Base-by-base conservation (phyloP, 2,329 filamentous ascomycete genomes). In the Aureobasidium sp. region DNA sequence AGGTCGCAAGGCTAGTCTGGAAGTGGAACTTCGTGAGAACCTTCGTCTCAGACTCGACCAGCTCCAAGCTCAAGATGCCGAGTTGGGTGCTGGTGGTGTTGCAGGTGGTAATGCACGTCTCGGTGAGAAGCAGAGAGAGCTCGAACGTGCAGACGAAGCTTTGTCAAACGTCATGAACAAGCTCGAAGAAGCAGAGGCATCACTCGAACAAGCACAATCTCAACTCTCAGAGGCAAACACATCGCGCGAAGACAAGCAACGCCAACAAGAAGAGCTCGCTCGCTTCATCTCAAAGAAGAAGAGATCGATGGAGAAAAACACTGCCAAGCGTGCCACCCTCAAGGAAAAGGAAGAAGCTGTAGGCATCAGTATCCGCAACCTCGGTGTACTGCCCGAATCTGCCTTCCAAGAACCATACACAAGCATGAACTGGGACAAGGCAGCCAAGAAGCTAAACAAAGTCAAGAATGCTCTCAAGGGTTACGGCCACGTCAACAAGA, bases 401-500 rank as follows among this genome's bases (percentile, higher is more conserved):
- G 91, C 93, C 0, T 94, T 96, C 72, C 89, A 89, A 67, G 94
- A 92, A 70, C 68, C 67, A 9, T 99, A 96, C 73, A 86, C 90
- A 70, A 88, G 87, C 68, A 88, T 91, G 74, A 88, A 91, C 68
- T 86, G 87, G 29, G 90, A 92, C 65, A 84, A 72, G 67, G 76
- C 71, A 60, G 81, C 82, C 59, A 83, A 83, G 70, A 87, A 87
- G 62, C 84, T 97, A 27, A 91, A 94, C 77, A 95, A 92, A 71
- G 91, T 93, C 70, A 95, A 96, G 66, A 90, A 96, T 68, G 87
- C 89, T 0, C 81, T 97, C 61, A 97, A 97, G 78, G 96, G 97
- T 73, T 97, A 94, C 78, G 91, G 91, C 61, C 91, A 97, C 70
- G 92, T 99, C 77, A 99, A 99, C 83, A 99, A 97, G 79, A 97